Conservation (phyloP, 345 rosid genomes). For the Acer campestre region DNA sequence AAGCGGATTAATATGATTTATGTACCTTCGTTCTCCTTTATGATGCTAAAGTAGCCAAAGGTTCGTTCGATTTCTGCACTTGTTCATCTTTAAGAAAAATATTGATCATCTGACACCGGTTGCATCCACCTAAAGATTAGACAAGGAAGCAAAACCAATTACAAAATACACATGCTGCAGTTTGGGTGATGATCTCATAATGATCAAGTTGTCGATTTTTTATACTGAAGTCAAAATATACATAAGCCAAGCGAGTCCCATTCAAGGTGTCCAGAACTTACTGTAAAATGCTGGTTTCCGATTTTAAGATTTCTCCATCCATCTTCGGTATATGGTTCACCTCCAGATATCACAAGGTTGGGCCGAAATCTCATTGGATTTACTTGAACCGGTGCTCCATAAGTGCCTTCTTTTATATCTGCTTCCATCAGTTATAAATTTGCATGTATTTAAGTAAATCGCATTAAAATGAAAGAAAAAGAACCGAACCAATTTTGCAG, state of each 20-base stretch:
- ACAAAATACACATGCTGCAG: neutral
- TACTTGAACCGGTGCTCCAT: slow-evolving; percentile 34
- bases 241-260: neutral
- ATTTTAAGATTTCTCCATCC: slow-evolving; percentile 69
- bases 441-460: neutral
- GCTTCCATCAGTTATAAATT: slow-evolving; percentile 27
- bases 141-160: slow-evolving; percentile 9
- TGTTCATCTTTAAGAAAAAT: slow-evolving; percentile 50
- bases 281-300: slow-evolving; percentile 58
- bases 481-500: neutral
- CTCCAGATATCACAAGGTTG: slow-evolving; percentile 76
- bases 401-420: slow-evolving; percentile 30
- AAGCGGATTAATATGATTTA: no score
- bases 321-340: slow-evolving; percentile 85
- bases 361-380: slow-evolving; percentile 82
- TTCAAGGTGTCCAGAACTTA: slow-evolving; percentile 37
- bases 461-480: neutral
- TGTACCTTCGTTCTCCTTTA: slow-evolving; percentile 85
- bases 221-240: neutral
- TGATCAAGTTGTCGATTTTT: neutral
- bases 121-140: slow-evolving; percentile 93
- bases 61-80: slow-evolving; percentile 75
- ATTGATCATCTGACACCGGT: slow-evolving; percentile 89
- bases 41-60: slow-evolving; percentile 78
- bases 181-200: neutral